Base-by-base conservation (phyloP, 2,329 filamentous ascomycete genomes). In the Gremmenia infestans region DNA sequence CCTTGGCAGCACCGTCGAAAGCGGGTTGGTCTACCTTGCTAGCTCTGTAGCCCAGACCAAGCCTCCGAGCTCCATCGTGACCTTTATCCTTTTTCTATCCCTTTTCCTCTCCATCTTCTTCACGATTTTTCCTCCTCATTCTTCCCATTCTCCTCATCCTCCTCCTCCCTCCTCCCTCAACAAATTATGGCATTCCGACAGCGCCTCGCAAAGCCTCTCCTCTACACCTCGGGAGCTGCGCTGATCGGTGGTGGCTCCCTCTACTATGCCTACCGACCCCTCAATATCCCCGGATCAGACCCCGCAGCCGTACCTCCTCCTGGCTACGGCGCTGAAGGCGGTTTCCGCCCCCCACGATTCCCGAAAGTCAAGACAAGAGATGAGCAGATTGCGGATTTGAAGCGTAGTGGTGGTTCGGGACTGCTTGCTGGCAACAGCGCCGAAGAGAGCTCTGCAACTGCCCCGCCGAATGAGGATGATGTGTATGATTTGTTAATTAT, bases 251-350 rank as follows among this genome's bases (percentile, higher is more conserved):
- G 75, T 51, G 74, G 75, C 52, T 71, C 73, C 35, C 73, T 82
- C 55, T 82, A 82, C 69, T 72, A 77, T 56, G 71, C 75, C 61
- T 88, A 88, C 72, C 82, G 86, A 39, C 87, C 87, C 12, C 81
- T 85, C 66, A 83, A 88, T 69, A 87, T 91, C 58, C 87, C 87
- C 48, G 87, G 87, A 51, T 80, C 79, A 61, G 85, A 88, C 61
- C 81, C 81, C 12, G 81, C 87, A 4, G 82, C 80, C 3, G 87
- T 89, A 1, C 85, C 86, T 37, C 87, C 87, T 17, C 87, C 87
- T 2, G 84, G 83, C 56, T 87, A 84, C 67, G 83, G 83, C 63
- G 80, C 85, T 60, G 84, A 86, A 62, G 87, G 87, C 60, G 78
- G 81, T 53, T 88, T 89, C 40, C 75, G 77, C n/a, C 71, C 74